These are phyloP conservation scores for Anisogramma anomala DNA, from an alignment of 2,329 filamentous ascomycete genomes.

Conservation along the genomic window DNA sequence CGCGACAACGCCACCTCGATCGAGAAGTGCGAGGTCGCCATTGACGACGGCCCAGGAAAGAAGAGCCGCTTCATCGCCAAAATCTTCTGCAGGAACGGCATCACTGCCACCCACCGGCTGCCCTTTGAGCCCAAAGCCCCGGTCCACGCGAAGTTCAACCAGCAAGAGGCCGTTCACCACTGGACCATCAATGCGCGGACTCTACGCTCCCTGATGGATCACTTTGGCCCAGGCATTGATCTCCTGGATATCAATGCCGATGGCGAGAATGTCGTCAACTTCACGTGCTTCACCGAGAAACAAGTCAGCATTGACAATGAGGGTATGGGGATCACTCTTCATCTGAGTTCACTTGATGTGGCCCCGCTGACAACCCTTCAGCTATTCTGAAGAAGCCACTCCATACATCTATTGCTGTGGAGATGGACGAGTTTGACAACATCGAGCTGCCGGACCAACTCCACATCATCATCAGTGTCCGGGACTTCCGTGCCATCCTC, in stretches of 20 bases:
- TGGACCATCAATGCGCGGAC: conserved; percentile 64
- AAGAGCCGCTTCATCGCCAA: conserved; percentile 65
- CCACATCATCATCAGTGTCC: conserved; percentile 71
- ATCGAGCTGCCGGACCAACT: conserved; percentile 64
- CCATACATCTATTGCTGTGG: conserved; percentile 67
- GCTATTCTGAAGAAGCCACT: conserved; percentile 70
- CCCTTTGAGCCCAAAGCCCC: conserved; percentile 65
- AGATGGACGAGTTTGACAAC: conserved; percentile 64
- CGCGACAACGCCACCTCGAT: conserved; percentile 57
- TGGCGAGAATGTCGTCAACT: conserved; percentile 59
- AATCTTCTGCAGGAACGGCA: conserved; percentile 62
- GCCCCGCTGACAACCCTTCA: conserved; percentile 24
- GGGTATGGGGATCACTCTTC: conserved; percentile 29
- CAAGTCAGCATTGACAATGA: conserved; percentile 50
- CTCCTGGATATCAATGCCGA: conserved; percentile 69
- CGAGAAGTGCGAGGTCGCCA: conserved; percentile 60
- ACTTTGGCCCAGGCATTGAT: conserved; percentile 70
- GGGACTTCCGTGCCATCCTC: conserved; percentile 71
- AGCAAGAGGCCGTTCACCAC: conserved; percentile 50
- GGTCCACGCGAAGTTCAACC: conserved; percentile 65
- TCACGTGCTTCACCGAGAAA: conserved; percentile 75
- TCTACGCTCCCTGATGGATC: conserved; percentile 64
- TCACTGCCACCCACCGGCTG: conserved; percentile 66
- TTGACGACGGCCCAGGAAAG: conserved; percentile 59
- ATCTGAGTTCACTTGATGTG: too few relatives aligned